These are phyloP conservation scores for Imleria badia DNA, from an alignment of 768 basidiomycete species.

Conservation along the genomic window DNA sequence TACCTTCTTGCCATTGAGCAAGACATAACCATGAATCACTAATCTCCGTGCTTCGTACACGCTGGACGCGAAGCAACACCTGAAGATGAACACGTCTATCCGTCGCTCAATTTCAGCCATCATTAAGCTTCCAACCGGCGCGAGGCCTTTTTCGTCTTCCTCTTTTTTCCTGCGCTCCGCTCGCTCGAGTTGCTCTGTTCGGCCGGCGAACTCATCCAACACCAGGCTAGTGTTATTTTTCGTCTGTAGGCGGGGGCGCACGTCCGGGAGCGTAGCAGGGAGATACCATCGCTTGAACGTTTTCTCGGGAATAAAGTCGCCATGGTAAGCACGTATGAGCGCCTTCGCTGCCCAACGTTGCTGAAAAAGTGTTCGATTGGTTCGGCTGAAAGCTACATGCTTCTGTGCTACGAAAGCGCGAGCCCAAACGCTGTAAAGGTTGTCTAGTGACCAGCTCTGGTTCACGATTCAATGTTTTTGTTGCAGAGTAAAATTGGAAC, in stretches of 20 bases:
- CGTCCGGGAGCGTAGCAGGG: slow-evolving; percentile 81
- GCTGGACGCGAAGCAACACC: slow-evolving; percentile 83
- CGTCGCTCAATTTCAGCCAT: slow-evolving; percentile 91
- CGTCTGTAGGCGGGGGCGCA: slow-evolving; percentile 56
- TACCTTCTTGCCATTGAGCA: slow-evolving; percentile 89
- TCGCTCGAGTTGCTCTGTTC: slow-evolving; percentile 43
- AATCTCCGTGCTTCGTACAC: slow-evolving; percentile 88
- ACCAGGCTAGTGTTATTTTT: slow-evolving; percentile 37
- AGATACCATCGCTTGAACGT: slow-evolving; percentile 96
- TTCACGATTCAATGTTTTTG: background rate
- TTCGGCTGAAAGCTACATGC: slow-evolving; percentile 54
- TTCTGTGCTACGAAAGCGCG: slow-evolving; percentile 56
- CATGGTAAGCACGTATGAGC: slow-evolving; percentile 90
- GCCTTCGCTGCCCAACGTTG: slow-evolving; percentile 89
- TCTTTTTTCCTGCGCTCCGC: slow-evolving; percentile 49
- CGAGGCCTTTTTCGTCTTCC: slow-evolving; percentile 61
- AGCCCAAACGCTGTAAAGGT: slow-evolving; percentile 87
- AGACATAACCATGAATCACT: slow-evolving; percentile 83
- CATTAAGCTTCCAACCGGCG: slow-evolving; percentile 95
- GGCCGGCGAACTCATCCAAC: slow-evolving; percentile 58
- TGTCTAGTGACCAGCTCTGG: slow-evolving; percentile 87
- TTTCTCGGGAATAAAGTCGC: slow-evolving; percentile 89
- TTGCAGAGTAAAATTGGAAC: background rate
- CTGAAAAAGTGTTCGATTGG: slow-evolving; percentile 73
- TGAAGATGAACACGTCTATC: slow-evolving; percentile 90